A percentile compares a stretch with the other conserved stretches of the same genome.
phyloP scores from a whole-genome alignment of 257 asterid species.

The Prunella vulgaris region DNA sequence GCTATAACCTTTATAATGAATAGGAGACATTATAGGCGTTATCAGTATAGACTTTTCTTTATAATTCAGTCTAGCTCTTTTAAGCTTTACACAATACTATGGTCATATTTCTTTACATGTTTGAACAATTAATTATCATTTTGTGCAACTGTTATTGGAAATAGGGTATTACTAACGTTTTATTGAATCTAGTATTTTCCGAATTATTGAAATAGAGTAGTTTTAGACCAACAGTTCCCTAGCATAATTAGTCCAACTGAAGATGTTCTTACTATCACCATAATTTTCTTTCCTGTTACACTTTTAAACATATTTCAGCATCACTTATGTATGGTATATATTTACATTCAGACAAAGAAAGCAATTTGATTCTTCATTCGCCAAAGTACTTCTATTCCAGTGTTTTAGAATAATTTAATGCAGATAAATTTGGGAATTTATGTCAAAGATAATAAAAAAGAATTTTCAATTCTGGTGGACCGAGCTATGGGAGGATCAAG shows the following conservation, averaged over 20 bases:
- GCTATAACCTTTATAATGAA: background rate
- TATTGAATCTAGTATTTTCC: background rate
- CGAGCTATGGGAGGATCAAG: conserved; percentile 77
- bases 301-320: background rate
- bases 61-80: background rate
- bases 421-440: conserved; percentile 73
- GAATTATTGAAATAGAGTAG: background rate
- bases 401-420: conserved; percentile 8
- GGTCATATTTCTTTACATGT: background rate
- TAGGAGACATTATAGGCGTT: background rate
- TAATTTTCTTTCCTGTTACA: background rate
- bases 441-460: conserved; percentile 47
- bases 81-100: background rate
- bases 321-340: background rate
- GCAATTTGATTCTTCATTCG: conserved; percentile 3
- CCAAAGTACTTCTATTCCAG: background rate
- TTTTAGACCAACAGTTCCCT: background rate
- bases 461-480: conserved; percentile 64
- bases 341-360: background rate
- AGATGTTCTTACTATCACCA: background rate
- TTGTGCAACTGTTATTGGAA: background rate
- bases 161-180: background rate
- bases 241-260: background rate
- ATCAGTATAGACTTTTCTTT: background rate
- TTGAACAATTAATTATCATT: background rate